These are phyloP conservation scores for Ascosphaera apis DNA, from an alignment of 2,329 filamentous ascomycete species.

Conservation along the genomic window DNA sequence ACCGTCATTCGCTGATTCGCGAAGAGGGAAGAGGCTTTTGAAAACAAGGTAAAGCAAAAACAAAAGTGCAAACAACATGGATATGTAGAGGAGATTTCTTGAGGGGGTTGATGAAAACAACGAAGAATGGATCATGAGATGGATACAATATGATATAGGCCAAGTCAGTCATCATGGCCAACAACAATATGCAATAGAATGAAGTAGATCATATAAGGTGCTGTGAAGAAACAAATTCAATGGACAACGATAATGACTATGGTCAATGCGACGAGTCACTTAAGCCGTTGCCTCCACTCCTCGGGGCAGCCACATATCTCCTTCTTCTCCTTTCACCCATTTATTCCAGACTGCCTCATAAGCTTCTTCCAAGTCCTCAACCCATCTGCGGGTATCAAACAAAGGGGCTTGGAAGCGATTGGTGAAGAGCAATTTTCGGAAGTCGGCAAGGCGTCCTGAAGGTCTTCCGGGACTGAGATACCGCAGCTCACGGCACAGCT, in stretches of 20 bases:
- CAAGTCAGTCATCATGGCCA: too few relatives aligned
- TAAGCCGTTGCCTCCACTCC: not conserved
- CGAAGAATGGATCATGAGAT: not conserved
- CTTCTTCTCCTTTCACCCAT: slow-evolving; percentile 71
- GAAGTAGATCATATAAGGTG: not conserved
- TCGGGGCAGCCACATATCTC: slow-evolving; percentile 57
- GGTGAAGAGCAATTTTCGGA: slow-evolving; percentile 63
- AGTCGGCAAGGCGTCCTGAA: slow-evolving; percentile 48
- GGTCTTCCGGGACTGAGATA: slow-evolving; percentile 27
- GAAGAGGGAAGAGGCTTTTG: not conserved
- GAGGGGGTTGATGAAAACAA: not conserved
- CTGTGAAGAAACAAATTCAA: too few relatives aligned
- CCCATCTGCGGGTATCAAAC: slow-evolving; percentile 84
- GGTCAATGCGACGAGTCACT: too few relatives aligned
- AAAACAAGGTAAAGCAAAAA: not conserved
- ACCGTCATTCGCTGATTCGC: not conserved
- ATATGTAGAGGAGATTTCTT: not conserved
- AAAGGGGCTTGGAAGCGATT: slow-evolving; percentile 67
- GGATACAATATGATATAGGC: too few relatives aligned
- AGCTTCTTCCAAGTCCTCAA: slow-evolving; percentile 64
- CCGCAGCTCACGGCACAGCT: slow-evolving; percentile 37
- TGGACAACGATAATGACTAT: too few relatives aligned
- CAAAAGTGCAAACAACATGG: not conserved
- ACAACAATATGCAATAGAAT: not conserved
- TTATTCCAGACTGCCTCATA: slow-evolving; percentile 73